A percentile compares a stretch with the other conserved stretches of the same genome.
Evolutionary conservation across 345 rosid genomes (phyloP).

Genomic region (Populus nigra): DNA sequence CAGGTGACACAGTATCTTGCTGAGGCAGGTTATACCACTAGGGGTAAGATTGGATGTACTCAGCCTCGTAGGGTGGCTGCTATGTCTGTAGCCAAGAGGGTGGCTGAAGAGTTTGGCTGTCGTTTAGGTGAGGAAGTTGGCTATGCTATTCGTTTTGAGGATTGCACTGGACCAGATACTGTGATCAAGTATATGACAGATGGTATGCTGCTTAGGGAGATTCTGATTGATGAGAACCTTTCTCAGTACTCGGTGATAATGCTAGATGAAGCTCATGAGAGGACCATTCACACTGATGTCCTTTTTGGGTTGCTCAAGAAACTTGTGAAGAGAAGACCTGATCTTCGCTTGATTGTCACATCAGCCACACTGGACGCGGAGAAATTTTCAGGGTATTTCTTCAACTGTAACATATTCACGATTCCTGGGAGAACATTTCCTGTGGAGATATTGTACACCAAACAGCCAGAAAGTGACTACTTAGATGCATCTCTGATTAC

Average conservation of each 20-base stretch:
- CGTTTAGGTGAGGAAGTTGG: conserved; percentile 84
- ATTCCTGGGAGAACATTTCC: conserved; percentile 86
- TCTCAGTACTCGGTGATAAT: conserved; percentile 61
- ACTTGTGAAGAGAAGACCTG: conserved; percentile 61
- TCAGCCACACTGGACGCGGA: conserved; percentile 85
- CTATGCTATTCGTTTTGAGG: conserved; percentile 77
- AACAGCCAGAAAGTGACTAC: conserved; percentile 83
- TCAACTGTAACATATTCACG: conserved; percentile 72
- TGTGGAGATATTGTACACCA: conserved; percentile 72
- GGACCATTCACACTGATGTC: conserved; percentile 71
- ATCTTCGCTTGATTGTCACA: conserved; percentile 70
- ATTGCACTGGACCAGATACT: conserved; percentile 82
- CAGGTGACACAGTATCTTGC: conserved; percentile 88
- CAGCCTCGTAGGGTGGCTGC: conserved; percentile 91
- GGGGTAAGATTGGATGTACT: conserved; percentile 79
- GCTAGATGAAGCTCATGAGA: conserved; percentile 85
- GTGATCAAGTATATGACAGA: conserved; percentile 88
- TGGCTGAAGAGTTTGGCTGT: conserved; percentile 90
- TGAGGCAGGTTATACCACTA: conserved; percentile 69
- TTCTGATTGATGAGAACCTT: conserved; percentile 58
- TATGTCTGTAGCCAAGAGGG: conserved; percentile 84
- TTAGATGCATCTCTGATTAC: conserved; percentile 74
- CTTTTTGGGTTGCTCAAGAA: conserved; percentile 69
- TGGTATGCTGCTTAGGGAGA: conserved; percentile 76
- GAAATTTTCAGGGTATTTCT: conserved; percentile 78